phyloP scores from a whole-genome alignment of 305 asterid genomes.

The Rubia peregrina region DNA sequence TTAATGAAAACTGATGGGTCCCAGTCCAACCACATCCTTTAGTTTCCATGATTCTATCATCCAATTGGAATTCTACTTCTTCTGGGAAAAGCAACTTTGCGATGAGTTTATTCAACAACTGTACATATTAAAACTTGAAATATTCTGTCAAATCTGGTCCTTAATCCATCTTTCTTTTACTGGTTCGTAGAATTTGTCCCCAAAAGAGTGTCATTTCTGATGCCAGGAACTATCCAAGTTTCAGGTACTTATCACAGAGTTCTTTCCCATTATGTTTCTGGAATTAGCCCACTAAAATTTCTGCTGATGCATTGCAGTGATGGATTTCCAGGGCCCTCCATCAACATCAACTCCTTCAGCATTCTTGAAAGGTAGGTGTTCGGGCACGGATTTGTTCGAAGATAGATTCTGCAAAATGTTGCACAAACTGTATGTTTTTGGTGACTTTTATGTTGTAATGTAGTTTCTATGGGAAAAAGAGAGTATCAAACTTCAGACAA shows the following conservation, averaged over 20 bases:
- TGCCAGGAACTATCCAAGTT: slow-evolving; percentile 92
- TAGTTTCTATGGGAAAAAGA: slow-evolving; percentile 88
- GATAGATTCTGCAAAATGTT: not conserved
- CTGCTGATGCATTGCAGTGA: slow-evolving; percentile 33
- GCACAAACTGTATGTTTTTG: not conserved
- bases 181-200: slow-evolving; percentile 1
- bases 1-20: slow-evolving; percentile 35
- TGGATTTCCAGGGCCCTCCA: slow-evolving; percentile 68
- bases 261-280: slow-evolving; percentile 1
- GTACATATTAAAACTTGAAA: not conserved
- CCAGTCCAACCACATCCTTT: slow-evolving; percentile 45
- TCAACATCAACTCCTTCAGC: slow-evolving; percentile 43
- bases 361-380: slow-evolving; percentile 49
- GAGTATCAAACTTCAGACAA: slow-evolving; percentile 61
- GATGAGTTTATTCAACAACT: slow-evolving; percentile 6
- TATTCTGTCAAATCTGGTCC: not conserved
- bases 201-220: slow-evolving; percentile 24
- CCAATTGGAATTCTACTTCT: slow-evolving; percentile 25
- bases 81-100: slow-evolving; percentile 2
- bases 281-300: not conserved
- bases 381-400: slow-evolving; percentile 5
- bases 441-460: slow-evolving; percentile 9
- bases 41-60: slow-evolving; percentile 18
- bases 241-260: slow-evolving; percentile 41
- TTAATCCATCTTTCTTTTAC: not conserved